Percentiles rank a stretch among this genome's conserved stretches.
These are phyloP conservation scores for Clavariopsis aquatica DNA, from an alignment of 495 filamentous ascomycete species.

Conservation along the genomic window DNA sequence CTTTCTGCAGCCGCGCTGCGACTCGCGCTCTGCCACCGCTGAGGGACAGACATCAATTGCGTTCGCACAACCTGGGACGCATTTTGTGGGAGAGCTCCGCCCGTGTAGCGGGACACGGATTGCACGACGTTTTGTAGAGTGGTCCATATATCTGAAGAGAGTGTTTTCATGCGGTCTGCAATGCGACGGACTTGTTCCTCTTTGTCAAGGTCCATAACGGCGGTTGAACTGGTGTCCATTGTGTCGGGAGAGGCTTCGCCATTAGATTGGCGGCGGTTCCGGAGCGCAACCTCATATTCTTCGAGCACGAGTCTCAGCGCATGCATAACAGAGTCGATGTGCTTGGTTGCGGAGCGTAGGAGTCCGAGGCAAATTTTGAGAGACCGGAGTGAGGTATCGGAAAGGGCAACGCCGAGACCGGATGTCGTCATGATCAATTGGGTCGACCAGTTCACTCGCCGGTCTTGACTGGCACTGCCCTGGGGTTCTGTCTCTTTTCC, in stretches of 20 bases:
- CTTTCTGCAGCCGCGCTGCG: slow-evolving; percentile 47
- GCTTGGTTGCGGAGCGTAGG: slow-evolving; percentile 74
- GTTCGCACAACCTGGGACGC: slow-evolving; percentile 73
- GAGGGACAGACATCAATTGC: slow-evolving; percentile 76
- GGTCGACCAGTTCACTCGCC: slow-evolving; percentile 65
- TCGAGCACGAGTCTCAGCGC: slow-evolving; percentile 70
- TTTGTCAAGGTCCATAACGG: slow-evolving; percentile 33
- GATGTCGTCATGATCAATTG: slow-evolving; percentile 81
- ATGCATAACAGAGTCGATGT: slow-evolving; percentile 67
- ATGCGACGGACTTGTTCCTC: slow-evolving; percentile 49
- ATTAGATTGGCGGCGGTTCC: slow-evolving; percentile 28
- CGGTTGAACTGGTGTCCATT: not conserved
- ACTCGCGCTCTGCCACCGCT: slow-evolving; percentile 64
- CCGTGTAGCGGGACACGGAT: slow-evolving; percentile 79
- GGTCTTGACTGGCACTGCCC: slow-evolving; percentile 36
- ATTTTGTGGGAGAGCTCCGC: slow-evolving; percentile 81
- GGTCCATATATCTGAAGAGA: slow-evolving; percentile 71
- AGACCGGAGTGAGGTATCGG: slow-evolving; percentile 73
- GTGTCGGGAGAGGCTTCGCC: not conserved
- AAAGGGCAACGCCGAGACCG: slow-evolving; percentile 82
- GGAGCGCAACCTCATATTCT: slow-evolving; percentile 61
- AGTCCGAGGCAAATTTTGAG: slow-evolving; percentile 75
- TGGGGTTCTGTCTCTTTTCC: slow-evolving; percentile 7
- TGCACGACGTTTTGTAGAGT: slow-evolving; percentile 76
- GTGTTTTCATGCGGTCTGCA: slow-evolving; percentile 62